phyloP scores from a whole-genome alignment of 2,329 filamentous ascomycete genomes.

The Fusarium secorum region DNA sequence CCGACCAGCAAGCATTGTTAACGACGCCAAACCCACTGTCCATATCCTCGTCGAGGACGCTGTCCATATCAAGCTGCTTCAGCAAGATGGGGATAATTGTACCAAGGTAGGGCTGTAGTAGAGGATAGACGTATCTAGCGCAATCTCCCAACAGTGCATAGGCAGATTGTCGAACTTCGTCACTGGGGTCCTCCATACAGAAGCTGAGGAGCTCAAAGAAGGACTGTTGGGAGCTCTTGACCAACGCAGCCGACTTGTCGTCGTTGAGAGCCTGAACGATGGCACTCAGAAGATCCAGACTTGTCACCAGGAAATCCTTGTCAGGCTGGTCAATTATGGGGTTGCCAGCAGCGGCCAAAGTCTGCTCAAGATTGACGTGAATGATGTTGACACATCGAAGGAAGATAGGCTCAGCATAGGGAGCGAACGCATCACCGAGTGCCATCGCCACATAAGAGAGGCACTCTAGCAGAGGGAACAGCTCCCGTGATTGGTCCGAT shows the following conservation, averaged over 20 bases:
- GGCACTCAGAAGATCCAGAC: constrained; percentile 89
- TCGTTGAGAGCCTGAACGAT: constrained; percentile 88
- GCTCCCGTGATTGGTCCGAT: constrained; percentile 85
- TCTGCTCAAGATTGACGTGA: constrained; percentile 86
- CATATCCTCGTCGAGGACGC: constrained; percentile 78
- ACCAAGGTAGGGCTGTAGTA: constrained; percentile 77
- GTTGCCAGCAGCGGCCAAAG: constrained; percentile 73
- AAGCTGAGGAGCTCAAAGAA: constrained; percentile 92
- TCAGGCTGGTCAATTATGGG: constrained; percentile 78
- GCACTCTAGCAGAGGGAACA: constrained; percentile 96
- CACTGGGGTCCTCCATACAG: constrained; percentile 89
- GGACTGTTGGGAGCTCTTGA: constrained; percentile 76
- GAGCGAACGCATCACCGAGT: constrained; percentile 80
- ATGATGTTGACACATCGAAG: constrained; percentile 88
- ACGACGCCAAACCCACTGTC: constrained; percentile 90
- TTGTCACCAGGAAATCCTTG: constrained; percentile 97
- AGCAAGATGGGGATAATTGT: constrained; percentile 83
- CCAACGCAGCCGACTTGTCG: constrained; percentile 76
- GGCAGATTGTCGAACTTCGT: constrained; percentile 94
- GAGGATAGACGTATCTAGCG: constrained; percentile 87
- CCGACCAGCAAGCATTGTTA: constrained; percentile 98
- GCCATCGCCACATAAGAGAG: constrained; percentile 92
- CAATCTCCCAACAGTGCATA: constrained; percentile 96
- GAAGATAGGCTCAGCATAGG: constrained; percentile 88
- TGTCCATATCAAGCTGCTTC: constrained; percentile 84